These are phyloP conservation scores for Aspergillus thermomutatus DNA, from an alignment of 2,329 filamentous ascomycete genomes.

Conservation along the genomic window DNA sequence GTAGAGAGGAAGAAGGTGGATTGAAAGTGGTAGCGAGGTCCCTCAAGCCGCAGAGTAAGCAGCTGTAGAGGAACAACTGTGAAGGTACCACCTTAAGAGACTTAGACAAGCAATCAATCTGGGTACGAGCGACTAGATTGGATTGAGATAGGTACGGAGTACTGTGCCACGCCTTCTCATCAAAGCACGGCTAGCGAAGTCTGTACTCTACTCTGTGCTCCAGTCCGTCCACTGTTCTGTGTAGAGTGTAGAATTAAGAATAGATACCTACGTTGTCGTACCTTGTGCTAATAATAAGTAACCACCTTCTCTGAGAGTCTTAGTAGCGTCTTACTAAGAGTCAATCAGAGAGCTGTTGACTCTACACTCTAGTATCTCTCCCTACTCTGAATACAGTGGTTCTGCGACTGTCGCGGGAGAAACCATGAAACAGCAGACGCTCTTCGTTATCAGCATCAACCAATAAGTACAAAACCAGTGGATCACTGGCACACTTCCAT, in stretches of 20 bases:
- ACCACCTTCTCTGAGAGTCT: neutral
- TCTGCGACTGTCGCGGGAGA: slow-evolving; percentile 18
- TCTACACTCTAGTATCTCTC: no score
- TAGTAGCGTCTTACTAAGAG: neutral
- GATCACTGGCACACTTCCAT: neutral
- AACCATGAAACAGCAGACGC: slow-evolving; percentile 17
- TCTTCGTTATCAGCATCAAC: neutral
- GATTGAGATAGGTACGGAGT: neutral
- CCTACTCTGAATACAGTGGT: slow-evolving; percentile 8
- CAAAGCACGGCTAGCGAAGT: neutral
- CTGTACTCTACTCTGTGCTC: neutral
- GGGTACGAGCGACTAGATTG: neutral
- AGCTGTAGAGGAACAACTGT: slow-evolving; percentile 1
- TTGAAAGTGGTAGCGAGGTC: neutral
- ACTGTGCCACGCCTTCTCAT: neutral
- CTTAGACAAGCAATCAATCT: neutral
- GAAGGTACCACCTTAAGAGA: neutral
- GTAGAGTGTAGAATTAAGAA: neutral
- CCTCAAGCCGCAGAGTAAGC: slow-evolving; percentile 1
- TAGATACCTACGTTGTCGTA: no score
- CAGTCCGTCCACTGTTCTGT: neutral
- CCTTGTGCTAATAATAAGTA: neutral
- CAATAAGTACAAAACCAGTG: slow-evolving; percentile 3
- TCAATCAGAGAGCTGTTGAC: slow-evolving; percentile 2
- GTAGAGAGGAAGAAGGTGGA: slow-evolving; percentile 4